Evolutionary conservation across 306 rosid genomes (phyloP).

Genomic region (Leucaena leucocephala): DNA sequence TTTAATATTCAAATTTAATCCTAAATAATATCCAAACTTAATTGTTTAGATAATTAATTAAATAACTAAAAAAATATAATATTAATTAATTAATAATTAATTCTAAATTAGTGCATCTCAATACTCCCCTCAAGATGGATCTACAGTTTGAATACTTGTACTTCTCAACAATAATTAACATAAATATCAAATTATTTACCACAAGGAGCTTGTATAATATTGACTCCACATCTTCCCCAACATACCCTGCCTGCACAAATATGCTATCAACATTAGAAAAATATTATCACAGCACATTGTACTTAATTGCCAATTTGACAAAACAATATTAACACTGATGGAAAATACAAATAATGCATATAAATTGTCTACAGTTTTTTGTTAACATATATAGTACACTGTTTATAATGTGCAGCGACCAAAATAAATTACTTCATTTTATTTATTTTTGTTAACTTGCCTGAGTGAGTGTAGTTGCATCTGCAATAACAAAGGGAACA

Average conservation of each 20-base stretch:
- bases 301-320: conserved; percentile 5
- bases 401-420: not conserved
- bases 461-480: conserved; percentile 98
- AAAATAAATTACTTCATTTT: conserved; percentile 2
- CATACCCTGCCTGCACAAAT: conserved; percentile 91
- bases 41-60: no score
- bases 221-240: conserved; percentile 99
- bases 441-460: conserved; percentile 47
- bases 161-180: no score
- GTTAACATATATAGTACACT: conserved; percentile 1
- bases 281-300: conserved; percentile 1
- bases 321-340: conserved; percentile 9
- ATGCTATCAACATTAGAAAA: conserved; percentile 25
- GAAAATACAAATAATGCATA: not conserved
- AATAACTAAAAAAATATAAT: no score
- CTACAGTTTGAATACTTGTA: no score
- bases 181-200: conserved; percentile 50
- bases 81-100: no score
- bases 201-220: conserved; percentile 85
- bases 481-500: conserved; percentile 97
- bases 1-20: no score
- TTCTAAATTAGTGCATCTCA: no score
- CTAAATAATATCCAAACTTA: no score
- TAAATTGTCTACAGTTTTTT: conserved; percentile 11
- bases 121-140: no score